phyloP scores from a whole-genome alignment of 2,329 filamentous ascomycete genomes.

The Cercospora sojina region DNA sequence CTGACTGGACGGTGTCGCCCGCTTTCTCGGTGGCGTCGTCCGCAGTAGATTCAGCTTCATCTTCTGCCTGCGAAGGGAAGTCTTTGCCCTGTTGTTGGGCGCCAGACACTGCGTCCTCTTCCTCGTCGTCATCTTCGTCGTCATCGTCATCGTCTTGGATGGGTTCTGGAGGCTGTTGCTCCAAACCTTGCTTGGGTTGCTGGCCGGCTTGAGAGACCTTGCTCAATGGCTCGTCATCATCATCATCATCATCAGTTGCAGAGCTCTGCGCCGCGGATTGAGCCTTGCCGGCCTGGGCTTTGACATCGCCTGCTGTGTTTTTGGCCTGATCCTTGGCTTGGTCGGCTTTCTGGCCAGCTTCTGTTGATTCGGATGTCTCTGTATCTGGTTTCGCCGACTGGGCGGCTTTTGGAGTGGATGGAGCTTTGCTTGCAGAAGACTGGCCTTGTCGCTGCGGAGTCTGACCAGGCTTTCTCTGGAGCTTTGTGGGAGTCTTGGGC shows the following conservation, averaged over 20 bases:
- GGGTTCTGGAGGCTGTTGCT: slow-evolving; percentile 49
- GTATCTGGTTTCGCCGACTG: slow-evolving; percentile 38
- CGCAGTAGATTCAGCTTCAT: slow-evolving; percentile 37
- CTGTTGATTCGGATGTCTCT: slow-evolving; percentile 39
- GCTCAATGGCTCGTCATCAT: slow-evolving; percentile 41
- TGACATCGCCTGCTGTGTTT: slow-evolving; percentile 37
- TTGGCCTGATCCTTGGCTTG: slow-evolving; percentile 34
- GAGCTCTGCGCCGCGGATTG: slow-evolving; percentile 39
- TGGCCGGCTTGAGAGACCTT: slow-evolving; percentile 51
- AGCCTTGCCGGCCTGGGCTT: slow-evolving; percentile 40
- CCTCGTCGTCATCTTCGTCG: slow-evolving; percentile 41
- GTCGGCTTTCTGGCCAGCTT: slow-evolving; percentile 42
- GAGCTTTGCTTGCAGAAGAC: slow-evolving; percentile 15
- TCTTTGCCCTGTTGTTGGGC: slow-evolving; percentile 47
- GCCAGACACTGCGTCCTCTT: slow-evolving; percentile 38
- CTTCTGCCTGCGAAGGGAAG: slow-evolving; percentile 43
- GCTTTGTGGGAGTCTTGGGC: slow-evolving; percentile 54
- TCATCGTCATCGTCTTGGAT: slow-evolving; percentile 42
- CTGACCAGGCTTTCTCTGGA: slow-evolving; percentile 40
- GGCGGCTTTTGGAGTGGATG: slow-evolving; percentile 33
- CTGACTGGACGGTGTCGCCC: slow-evolving; percentile 37
- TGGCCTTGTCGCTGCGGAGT: slow-evolving; percentile 18
- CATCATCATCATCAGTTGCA: slow-evolving; percentile 36
- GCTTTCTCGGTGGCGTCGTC: slow-evolving; percentile 49
- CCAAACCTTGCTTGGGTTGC: slow-evolving; percentile 46